Evolutionary conservation across 257 asterid genomes (phyloP).

Genomic region (Nicotiana tabacum): DNA sequence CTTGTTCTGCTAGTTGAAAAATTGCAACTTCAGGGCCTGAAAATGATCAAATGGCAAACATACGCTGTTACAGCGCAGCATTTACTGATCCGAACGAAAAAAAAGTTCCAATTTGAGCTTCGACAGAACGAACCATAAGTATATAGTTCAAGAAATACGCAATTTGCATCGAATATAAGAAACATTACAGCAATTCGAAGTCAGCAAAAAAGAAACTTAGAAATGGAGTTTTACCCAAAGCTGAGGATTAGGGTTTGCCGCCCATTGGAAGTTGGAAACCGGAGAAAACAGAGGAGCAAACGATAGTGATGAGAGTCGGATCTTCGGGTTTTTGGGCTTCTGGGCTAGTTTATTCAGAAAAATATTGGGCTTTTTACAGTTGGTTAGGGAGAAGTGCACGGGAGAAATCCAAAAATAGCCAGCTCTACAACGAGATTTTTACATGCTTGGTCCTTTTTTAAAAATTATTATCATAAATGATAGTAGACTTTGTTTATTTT

Average conservation of each 20-base stretch:
- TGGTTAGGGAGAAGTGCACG: too few relatives aligned
- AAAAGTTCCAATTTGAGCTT: not conserved
- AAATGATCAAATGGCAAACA: not conserved
- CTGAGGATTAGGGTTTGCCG: slow-evolving; percentile 3
- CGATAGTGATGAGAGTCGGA: not conserved
- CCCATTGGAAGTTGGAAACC: not conserved
- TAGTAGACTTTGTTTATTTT: too few relatives aligned
- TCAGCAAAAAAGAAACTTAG: not conserved
- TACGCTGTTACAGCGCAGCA: not conserved
- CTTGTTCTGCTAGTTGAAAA: not conserved
- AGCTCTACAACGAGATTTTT: too few relatives aligned
- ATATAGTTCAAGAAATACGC: not conserved
- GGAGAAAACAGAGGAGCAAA: not conserved
- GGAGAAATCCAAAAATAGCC: too few relatives aligned
- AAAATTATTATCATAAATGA: too few relatives aligned
- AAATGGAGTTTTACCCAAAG: not conserved
- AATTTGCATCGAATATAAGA: not conserved
- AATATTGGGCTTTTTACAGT: not conserved
- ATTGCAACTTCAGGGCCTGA: not conserved
- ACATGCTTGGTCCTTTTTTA: too few relatives aligned
- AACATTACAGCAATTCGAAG: not conserved
- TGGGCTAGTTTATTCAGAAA: not conserved
- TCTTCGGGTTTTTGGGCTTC: not conserved
- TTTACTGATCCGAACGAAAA: not conserved
- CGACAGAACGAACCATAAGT: not conserved